phyloP scores from a whole-genome alignment of 768 basidiomycete species.

The Cystobasidium ongulense region DNA sequence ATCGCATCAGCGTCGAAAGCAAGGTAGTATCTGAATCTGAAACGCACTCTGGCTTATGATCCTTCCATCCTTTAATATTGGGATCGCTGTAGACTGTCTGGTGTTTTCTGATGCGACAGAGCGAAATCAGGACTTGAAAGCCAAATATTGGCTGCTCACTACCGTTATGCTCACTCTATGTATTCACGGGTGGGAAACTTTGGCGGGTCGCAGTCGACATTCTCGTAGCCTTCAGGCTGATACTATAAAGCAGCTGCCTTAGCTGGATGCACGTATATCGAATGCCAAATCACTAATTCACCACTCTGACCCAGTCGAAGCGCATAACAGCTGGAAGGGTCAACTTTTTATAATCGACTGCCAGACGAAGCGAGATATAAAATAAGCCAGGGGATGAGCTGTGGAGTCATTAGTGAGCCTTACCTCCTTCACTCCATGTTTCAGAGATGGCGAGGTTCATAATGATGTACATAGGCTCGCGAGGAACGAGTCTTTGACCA shows the following conservation, averaged over 20 bases:
- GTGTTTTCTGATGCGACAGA: slow-evolving; percentile 45
- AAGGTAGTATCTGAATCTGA: background rate
- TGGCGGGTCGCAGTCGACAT: slow-evolving; percentile 47
- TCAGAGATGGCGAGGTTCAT: slow-evolving; percentile 35
- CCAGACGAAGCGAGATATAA: background rate
- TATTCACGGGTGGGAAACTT: slow-evolving; percentile 61
- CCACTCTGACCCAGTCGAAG: slow-evolving; percentile 54
- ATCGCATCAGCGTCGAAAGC: background rate
- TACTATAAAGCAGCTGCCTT: too few relatives aligned
- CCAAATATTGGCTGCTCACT: slow-evolving; percentile 36
- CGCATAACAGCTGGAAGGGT: slow-evolving; percentile 67
- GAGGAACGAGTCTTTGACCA: slow-evolving; percentile 60
- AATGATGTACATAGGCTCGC: slow-evolving; percentile 57
- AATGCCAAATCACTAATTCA: background rate
- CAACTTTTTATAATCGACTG: slow-evolving; percentile 58
- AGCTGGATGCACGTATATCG: too few relatives aligned
- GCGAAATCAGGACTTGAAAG: too few relatives aligned
- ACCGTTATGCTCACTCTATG: slow-evolving; percentile 48
- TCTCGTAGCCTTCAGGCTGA: slow-evolving; percentile 60
- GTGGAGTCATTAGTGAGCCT: background rate
- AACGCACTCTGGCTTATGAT: background rate
- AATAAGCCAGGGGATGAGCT: background rate
- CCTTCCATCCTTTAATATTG: slow-evolving; percentile 28
- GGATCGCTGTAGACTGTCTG: slow-evolving; percentile 68
- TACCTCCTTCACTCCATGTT: background rate